Conservation (phyloP, 441 rosid species). For the Aleurites moluccanus region DNA sequence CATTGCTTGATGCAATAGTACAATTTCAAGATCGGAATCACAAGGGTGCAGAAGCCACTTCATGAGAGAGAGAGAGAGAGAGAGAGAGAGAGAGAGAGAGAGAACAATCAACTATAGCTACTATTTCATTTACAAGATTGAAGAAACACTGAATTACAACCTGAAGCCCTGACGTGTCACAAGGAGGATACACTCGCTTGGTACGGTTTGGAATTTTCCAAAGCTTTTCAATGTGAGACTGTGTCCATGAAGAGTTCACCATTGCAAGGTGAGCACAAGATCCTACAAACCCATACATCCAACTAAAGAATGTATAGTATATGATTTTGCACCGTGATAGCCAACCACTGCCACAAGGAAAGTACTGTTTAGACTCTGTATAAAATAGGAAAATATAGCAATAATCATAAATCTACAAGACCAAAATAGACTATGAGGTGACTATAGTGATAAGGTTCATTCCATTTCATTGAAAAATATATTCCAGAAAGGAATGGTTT, state of each 20-base stretch:
- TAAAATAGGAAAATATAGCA: neutral
- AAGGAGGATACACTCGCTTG: slow-evolving; percentile 86
- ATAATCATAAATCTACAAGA: neutral
- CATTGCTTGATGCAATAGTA: neutral
- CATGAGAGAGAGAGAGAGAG: neutral
- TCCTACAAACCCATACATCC: slow-evolving; percentile 88
- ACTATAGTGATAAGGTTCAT: neutral
- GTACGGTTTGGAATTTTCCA: slow-evolving; percentile 70
- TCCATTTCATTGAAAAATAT: neutral
- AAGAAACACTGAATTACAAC: slow-evolving; percentile 31
- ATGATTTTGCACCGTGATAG: slow-evolving; percentile 67
- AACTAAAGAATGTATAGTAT: slow-evolving; percentile 68
- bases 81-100: neutral
- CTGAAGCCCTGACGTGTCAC: slow-evolving; percentile 96
- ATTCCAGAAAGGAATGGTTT: neutral
- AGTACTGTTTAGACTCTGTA: slow-evolving; percentile 5
- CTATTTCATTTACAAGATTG: neutral
- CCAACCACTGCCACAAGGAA: slow-evolving; percentile 59
- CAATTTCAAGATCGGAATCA: neutral
- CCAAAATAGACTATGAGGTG: neutral
- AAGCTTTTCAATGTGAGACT: slow-evolving; percentile 72
- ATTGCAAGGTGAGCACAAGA: slow-evolving; percentile 80
- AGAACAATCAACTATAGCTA: neutral
- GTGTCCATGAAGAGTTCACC: slow-evolving; percentile 98
- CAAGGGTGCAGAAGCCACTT: neutral